phyloP scores from a whole-genome alignment of 139 green algal species.

The Axilococcus clingmanii region DNA sequence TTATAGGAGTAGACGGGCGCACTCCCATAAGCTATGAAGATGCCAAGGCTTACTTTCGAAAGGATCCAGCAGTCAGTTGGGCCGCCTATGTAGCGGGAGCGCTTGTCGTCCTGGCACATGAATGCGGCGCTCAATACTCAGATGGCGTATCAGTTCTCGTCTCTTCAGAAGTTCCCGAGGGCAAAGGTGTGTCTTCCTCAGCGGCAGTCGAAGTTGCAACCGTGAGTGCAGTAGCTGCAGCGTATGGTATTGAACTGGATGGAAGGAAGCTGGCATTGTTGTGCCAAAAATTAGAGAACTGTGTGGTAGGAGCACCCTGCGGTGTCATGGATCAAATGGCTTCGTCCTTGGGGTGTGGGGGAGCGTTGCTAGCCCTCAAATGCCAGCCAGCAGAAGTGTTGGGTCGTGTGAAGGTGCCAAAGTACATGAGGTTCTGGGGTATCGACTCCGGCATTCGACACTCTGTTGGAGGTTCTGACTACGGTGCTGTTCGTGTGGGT shows the following conservation, averaged over 20 bases:
- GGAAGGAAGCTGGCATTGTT: constrained; percentile 56
- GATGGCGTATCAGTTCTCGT: constrained; percentile 57
- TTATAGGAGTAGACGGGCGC: constrained; percentile 44
- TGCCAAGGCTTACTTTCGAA: constrained; percentile 44
- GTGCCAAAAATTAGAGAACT: constrained; percentile 87
- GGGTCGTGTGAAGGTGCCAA: constrained; percentile 50
- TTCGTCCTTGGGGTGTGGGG: constrained; percentile 49
- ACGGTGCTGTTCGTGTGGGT: constrained; percentile 65
- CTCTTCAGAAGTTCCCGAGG: constrained; percentile 74
- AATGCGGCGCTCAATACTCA: constrained; percentile 4
- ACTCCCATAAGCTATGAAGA: constrained; percentile 44
- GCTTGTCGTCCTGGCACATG: constrained; percentile 70
- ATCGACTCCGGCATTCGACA: constrained; percentile 84
- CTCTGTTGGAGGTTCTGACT: constrained; percentile 74
- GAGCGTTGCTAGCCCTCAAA: constrained; percentile 63
- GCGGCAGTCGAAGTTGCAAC: constrained; percentile 87
- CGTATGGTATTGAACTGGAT: constrained; percentile 33
- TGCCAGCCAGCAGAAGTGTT: constrained; percentile 79
- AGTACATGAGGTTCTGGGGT: constrained; percentile 59
- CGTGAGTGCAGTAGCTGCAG: constrained; percentile 59
- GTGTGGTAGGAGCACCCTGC: constrained; percentile 82
- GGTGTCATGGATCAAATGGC: constrained; percentile 97
- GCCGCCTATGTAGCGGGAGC: constrained; percentile 81
- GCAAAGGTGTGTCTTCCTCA: constrained; percentile 82
- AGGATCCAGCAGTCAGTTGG: constrained; percentile 51